These are phyloP conservation scores for Verticillium albo-atrum DNA, from an alignment of 2,329 filamentous ascomycete genomes.

Conservation along the genomic window DNA sequence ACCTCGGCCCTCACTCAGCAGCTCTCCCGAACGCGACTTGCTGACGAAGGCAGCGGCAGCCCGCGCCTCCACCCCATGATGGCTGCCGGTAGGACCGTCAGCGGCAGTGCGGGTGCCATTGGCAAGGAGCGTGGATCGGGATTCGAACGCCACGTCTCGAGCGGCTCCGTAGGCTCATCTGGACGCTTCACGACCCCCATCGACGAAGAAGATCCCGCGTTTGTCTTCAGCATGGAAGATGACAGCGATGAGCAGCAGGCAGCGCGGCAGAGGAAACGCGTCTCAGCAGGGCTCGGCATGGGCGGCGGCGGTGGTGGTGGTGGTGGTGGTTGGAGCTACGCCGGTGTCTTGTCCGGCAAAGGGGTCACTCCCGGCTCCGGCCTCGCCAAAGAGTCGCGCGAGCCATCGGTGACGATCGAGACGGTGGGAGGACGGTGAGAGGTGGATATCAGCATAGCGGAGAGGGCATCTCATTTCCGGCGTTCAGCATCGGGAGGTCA, in stretches of 20 bases:
- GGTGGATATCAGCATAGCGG: conserved; percentile 8
- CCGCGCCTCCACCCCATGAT: conserved; percentile 48
- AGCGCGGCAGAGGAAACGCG: conserved; percentile 42
- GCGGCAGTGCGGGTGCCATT: conserved; percentile 32
- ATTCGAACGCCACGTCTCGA: conserved; percentile 56
- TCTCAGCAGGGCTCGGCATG: conserved; percentile 37
- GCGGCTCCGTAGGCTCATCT: conserved; percentile 51
- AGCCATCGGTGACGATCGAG: conserved; percentile 12
- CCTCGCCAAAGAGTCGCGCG: conserved; percentile 12
- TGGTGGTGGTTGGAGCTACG: conserved; percentile 25
- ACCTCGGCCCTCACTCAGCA: conserved; percentile 59
- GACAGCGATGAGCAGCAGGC: conserved; percentile 48
- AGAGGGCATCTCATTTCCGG: conserved; percentile 3
- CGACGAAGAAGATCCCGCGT: conserved; percentile 59
- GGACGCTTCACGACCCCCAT: conserved; percentile 61
- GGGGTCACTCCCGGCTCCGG: conserved; percentile 3
- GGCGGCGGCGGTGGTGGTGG: conserved; percentile 24
- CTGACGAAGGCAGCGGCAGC: conserved; percentile 40
- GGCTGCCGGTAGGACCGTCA: conserved; percentile 34
- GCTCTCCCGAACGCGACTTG: conserved; percentile 54
- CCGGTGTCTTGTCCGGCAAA: conserved; percentile 5
- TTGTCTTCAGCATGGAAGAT: conserved; percentile 64
- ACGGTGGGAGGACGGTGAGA: conserved; percentile 12
- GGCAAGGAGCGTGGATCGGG: conserved; percentile 33
- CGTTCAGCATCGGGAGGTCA: not conserved